Conservation (phyloP, 129 eudicot species). For the Heracleum sosnowskyi region DNA sequence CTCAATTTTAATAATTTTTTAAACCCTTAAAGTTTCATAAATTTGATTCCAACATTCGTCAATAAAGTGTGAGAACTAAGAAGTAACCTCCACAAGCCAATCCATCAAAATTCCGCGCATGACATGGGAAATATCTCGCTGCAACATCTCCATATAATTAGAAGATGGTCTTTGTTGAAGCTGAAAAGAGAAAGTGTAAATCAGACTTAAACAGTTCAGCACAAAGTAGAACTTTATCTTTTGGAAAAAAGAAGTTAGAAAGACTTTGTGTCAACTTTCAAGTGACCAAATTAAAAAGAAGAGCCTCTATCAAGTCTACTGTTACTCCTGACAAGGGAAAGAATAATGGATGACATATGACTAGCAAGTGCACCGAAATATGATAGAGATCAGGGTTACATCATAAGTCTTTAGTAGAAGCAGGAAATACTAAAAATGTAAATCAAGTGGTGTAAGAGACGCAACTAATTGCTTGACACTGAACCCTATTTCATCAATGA, state of each 20-base stretch:
- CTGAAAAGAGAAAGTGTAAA: slow-evolving; percentile 35
- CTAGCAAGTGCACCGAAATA: neutral
- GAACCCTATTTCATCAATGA: neutral
- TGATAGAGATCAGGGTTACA: neutral
- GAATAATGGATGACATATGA: slow-evolving; percentile 11
- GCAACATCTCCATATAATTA: slow-evolving; percentile 76
- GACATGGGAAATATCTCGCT: slow-evolving; percentile 58
- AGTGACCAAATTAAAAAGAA: neutral
- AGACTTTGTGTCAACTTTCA: neutral
- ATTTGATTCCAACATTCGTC: neutral
- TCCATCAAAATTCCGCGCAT: slow-evolving; percentile 88
- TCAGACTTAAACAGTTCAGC: neutral
- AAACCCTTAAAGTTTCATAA: neutral
- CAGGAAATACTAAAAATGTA: neutral
- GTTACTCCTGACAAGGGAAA: neutral
- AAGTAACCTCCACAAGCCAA: slow-evolving; percentile 96
- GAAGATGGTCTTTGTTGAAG: slow-evolving; percentile 54
- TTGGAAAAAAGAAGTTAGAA: neutral
- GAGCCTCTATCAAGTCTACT: neutral
- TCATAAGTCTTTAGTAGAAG: neutral
- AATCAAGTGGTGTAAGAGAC: neutral
- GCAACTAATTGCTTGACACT: neutral
- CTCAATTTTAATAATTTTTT: neutral
- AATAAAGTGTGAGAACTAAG: slow-evolving; percentile 24
- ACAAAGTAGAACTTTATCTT: neutral